A percentile compares a stretch with the other conserved stretches of the same genome.
Evolutionary conservation across 2,329 filamentous ascomycete genomes (phyloP).

Genomic region (Cryphonectria parasitica): DNA sequence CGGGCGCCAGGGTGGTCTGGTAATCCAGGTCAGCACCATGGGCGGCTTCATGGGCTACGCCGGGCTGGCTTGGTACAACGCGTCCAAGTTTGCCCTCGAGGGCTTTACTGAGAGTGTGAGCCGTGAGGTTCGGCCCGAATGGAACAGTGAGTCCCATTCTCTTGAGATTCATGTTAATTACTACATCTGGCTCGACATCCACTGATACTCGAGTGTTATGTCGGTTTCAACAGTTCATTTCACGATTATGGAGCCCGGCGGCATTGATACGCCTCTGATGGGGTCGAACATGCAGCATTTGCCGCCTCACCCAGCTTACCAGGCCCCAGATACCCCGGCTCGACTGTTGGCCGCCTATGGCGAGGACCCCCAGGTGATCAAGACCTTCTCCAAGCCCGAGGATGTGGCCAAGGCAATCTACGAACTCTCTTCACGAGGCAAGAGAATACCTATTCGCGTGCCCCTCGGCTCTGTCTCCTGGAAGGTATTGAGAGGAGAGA

Average conservation of each 20-base stretch:
- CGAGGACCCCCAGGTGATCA: slow-evolving; percentile 32
- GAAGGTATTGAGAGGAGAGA: slow-evolving; percentile 39
- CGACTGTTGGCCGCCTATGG: slow-evolving; percentile 39
- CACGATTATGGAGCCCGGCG: slow-evolving; percentile 47
- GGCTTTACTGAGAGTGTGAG: slow-evolving; percentile 51
- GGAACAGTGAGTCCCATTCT: slow-evolving; percentile 43
- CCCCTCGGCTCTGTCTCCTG: slow-evolving; percentile 46
- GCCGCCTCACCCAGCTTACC: slow-evolving; percentile 46
- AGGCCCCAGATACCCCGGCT: slow-evolving; percentile 38
- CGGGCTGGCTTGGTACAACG: slow-evolving; percentile 44
- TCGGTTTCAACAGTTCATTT: slow-evolving; percentile 41
- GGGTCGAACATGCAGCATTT: slow-evolving; percentile 38
- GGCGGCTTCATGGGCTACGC: slow-evolving; percentile 46
- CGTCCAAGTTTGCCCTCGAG: slow-evolving; percentile 50
- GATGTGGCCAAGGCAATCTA: slow-evolving; percentile 44
- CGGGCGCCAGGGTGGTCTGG: slow-evolving; percentile 49
- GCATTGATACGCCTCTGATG: slow-evolving; percentile 43
- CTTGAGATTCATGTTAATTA: not conserved
- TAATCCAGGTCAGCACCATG: slow-evolving; percentile 60
- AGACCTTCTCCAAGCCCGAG: slow-evolving; percentile 40
- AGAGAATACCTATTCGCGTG: slow-evolving; percentile 45
- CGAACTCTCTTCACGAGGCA: slow-evolving; percentile 38
- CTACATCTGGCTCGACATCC: not conserved
- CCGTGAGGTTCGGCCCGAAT: slow-evolving; percentile 47
- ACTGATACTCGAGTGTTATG: not conserved